These are phyloP conservation scores for Pseudoturritis turrita DNA, from an alignment of 345 rosid species.

Conservation along the genomic window DNA sequence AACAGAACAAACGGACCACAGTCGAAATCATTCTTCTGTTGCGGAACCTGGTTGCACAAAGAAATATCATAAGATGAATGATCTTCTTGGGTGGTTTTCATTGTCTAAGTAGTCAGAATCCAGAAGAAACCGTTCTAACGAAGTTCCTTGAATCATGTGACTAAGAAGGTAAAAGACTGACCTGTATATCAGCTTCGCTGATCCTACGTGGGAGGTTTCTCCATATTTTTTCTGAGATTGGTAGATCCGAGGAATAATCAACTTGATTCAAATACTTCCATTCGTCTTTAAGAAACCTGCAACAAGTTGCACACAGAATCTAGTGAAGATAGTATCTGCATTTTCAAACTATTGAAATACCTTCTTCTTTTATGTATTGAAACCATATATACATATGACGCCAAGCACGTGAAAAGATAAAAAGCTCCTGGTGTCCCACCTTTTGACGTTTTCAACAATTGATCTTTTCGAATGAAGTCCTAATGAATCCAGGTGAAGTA, in stretches of 20 bases:
- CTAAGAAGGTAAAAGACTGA: slow-evolving; percentile 14
- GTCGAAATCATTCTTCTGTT: slow-evolving; percentile 86
- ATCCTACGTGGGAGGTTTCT: slow-evolving; percentile 54
- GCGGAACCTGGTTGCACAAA: slow-evolving; percentile 69
- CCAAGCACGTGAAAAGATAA: background rate
- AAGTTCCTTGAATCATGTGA: background rate
- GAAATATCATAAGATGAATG: background rate
- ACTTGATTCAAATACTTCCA: slow-evolving; percentile 63
- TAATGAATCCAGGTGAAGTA: slow-evolving; percentile 91
- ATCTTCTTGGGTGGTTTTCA: background rate
- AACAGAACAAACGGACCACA: slow-evolving; percentile 90
- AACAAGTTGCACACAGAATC: background rate
- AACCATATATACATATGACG: background rate
- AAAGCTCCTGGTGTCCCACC: slow-evolving; percentile 41
- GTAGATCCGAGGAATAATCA: slow-evolving; percentile 46
- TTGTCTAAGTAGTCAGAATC: background rate
- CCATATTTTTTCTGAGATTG: slow-evolving; percentile 61
- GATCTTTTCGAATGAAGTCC: slow-evolving; percentile 59
- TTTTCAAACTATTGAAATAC: background rate
- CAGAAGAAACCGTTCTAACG: background rate
- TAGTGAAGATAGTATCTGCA: background rate
- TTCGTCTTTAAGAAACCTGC: slow-evolving; percentile 73
- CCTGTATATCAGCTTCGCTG: slow-evolving; percentile 45
- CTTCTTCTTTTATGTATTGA: background rate
- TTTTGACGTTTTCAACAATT: slow-evolving; percentile 64